These are phyloP conservation scores for Angophora floribunda DNA, from an alignment of 345 rosid species.

Conservation along the genomic window DNA sequence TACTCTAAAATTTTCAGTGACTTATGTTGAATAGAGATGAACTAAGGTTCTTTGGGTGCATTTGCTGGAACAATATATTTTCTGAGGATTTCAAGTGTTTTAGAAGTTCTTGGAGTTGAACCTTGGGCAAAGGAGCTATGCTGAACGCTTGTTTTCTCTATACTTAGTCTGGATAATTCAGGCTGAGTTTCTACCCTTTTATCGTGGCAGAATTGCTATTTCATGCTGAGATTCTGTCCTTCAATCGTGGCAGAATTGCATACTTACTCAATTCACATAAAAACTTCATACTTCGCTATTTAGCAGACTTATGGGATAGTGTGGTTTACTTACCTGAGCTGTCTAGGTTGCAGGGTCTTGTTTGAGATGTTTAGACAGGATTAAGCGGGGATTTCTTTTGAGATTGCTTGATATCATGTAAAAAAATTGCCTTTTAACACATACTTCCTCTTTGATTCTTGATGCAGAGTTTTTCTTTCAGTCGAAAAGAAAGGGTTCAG, in stretches of 20 bases:
- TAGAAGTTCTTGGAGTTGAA: background rate
- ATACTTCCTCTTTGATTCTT: background rate
- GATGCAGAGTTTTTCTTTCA: background rate
- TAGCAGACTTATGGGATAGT: background rate
- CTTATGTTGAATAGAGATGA: background rate
- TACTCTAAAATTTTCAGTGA: background rate
- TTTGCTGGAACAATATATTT: background rate
- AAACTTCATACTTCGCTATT: background rate
- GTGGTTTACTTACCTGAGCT: background rate
- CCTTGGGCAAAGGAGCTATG: background rate
- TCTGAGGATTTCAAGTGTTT: background rate
- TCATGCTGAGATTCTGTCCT: background rate
- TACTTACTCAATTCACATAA: background rate
- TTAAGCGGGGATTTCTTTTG: background rate
- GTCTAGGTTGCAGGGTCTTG: background rate
- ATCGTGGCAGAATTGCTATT: background rate
- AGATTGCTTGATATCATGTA: background rate
- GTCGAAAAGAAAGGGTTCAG: background rate
- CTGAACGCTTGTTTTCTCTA: background rate
- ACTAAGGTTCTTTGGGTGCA: background rate
- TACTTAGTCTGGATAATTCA: background rate
- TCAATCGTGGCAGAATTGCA: background rate
- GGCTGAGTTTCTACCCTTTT: background rate
- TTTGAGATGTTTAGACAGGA: background rate
- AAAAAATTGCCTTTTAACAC: background rate